These are phyloP conservation scores for Talaromyces islandicus DNA, from an alignment of 2,329 filamentous ascomycete genomes.

Conservation along the genomic window DNA sequence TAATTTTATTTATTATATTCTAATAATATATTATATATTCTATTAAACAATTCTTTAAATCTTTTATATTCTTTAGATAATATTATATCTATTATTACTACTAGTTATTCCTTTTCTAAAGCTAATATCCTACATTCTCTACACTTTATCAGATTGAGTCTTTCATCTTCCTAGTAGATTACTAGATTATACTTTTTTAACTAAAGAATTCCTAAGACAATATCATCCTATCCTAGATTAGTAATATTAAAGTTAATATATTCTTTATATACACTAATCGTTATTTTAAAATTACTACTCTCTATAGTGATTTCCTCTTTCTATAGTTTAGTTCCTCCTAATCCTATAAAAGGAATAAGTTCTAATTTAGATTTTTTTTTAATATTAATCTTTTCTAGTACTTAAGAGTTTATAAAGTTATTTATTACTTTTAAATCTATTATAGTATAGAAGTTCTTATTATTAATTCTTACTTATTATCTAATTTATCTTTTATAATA, in stretches of 20 bases:
- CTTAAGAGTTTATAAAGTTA: neutral
- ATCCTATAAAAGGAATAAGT: neutral
- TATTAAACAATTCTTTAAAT: constrained; percentile 6
- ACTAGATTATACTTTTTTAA: too few species aligned
- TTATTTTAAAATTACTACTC: too few species aligned
- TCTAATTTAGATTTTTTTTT: neutral
- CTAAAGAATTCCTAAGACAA: too few species aligned
- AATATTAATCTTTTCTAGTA: neutral
- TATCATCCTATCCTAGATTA: too few species aligned
- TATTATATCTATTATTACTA: neutral
- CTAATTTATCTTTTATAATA: neutral
- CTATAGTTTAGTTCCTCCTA: neutral
- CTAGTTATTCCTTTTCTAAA: neutral
- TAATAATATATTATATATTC: constrained; percentile 1
- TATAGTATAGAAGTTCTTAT: neutral
- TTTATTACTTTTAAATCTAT: neutral
- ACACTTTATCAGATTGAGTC: neutral
- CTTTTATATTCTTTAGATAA: constrained; percentile 2
- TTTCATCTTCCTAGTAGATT: neutral
- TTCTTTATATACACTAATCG: too few species aligned
- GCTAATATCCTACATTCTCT: neutral
- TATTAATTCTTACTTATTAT: neutral
- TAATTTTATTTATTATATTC: neutral
- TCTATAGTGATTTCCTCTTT: neutral
- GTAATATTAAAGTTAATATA: too few species aligned